Percentiles rank a stretch among this genome's conserved stretches.
These are phyloP conservation scores for Eucalyptus curtisii DNA, from an alignment of 345 rosid genomes.

Conservation along the genomic window DNA sequence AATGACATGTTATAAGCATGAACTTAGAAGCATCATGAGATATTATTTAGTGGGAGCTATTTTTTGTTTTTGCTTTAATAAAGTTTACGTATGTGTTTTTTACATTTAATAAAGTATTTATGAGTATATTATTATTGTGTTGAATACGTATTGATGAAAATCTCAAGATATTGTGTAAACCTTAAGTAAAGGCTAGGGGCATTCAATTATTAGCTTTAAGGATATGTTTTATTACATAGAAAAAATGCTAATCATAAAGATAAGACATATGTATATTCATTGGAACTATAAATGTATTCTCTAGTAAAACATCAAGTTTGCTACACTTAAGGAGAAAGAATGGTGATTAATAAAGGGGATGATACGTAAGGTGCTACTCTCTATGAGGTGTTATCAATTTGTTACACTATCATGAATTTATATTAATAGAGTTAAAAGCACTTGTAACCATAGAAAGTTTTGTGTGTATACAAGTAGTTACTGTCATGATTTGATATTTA, in stretches of 20 bases:
- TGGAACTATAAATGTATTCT: neutral
- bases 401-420: rapidly evolving
- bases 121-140: no score
- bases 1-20: neutral
- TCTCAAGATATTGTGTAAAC: neutral
- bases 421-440: no score
- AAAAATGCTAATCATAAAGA: neutral
- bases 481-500: no score
- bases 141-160: neutral
- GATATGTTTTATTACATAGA: neutral
- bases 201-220: neutral
- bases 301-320: neutral
- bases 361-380: neutral
- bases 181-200: no score
- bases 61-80: neutral
- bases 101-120: no score
- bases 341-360: neutral
- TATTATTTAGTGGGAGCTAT: neutral
- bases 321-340: neutral
- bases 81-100: no score
- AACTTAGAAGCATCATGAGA: neutral
- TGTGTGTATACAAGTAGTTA: neutral
- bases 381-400: neutral
- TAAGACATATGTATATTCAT: neutral
- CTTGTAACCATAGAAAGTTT: neutral